Conservation (phyloP, 148 eudicot genomes). For the Simmondsia chinensis region DNA sequence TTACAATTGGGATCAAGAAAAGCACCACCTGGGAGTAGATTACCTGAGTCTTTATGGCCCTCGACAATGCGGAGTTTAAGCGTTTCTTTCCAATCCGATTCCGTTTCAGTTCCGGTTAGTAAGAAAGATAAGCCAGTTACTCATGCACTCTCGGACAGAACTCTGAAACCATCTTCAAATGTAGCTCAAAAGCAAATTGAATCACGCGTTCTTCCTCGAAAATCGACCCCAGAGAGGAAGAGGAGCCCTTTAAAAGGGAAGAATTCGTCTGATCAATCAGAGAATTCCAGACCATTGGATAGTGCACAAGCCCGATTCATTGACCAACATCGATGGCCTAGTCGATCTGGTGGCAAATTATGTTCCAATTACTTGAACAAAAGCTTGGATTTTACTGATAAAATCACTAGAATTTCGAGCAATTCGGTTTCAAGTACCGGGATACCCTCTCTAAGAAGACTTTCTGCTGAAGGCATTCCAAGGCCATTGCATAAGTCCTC, state of each 20-base stretch:
- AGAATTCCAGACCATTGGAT: constrained; percentile 76
- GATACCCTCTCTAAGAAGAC: constrained; percentile 41
- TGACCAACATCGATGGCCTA: constrained; percentile 87
- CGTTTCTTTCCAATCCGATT: constrained; percentile 80
- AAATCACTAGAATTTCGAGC: constrained; percentile 19
- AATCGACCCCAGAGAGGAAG: constrained; percentile 80
- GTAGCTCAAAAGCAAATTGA: constrained; percentile 43
- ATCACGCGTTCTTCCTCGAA: constrained; percentile 29
- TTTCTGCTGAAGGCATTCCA: constrained; percentile 47
- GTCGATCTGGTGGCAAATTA: constrained; percentile 50
- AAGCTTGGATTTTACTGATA: constrained; percentile 47
- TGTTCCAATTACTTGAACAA: constrained; percentile 23
- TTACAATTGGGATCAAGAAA: constrained; percentile 42
- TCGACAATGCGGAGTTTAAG: constrained; percentile 87
- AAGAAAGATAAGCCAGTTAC: constrained; percentile 66
- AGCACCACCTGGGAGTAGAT: constrained; percentile 25
- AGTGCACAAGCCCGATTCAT: constrained; percentile 39
- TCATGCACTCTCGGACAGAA: constrained; percentile 60
- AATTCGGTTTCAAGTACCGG: constrained; percentile 21
- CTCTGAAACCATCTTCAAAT: constrained; percentile 67
- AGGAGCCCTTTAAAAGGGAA: constrained; percentile 76
- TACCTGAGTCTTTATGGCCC: constrained; percentile 84
- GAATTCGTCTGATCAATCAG: constrained; percentile 50
- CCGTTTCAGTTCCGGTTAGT: constrained; percentile 48
- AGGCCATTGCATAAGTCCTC: constrained; percentile 43